A percentile compares a stretch with the other conserved stretches of the same genome.
Conservation (phyloP, 345 rosid species). For the Populus simonii region DNA sequence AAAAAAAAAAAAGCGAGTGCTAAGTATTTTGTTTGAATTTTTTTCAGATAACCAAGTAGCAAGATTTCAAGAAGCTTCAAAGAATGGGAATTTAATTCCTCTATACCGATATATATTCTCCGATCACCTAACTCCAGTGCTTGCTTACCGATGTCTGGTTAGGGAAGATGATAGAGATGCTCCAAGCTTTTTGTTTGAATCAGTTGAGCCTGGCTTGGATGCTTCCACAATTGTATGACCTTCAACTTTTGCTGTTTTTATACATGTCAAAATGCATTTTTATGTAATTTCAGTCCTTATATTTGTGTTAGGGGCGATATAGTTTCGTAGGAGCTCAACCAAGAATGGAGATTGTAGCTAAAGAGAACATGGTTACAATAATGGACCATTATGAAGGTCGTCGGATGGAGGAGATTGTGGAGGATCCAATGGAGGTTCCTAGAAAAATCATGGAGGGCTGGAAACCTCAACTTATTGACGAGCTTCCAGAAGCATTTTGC, state of each 20-base stretch:
- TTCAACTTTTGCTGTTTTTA: not conserved
- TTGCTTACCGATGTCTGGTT: conserved; percentile 85
- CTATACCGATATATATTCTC: conserved; percentile 67
- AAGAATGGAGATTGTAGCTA: conserved; percentile 75
- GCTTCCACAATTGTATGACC: conserved; percentile 58
- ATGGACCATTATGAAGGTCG: conserved; percentile 68
- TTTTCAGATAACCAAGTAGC: conserved; percentile 47
- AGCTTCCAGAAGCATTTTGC: conserved; percentile 83
- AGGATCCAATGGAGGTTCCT: conserved; percentile 93
- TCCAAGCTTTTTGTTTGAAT: conserved; percentile 89
- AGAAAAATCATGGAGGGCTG: conserved; percentile 73
- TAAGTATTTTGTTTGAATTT: conserved; percentile 3
- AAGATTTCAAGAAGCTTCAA: conserved; percentile 66
- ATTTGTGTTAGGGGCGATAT: conserved; percentile 61
- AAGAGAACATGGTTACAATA: conserved; percentile 73
- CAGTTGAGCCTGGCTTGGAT: conserved; percentile 75
- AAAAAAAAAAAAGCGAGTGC: not conserved
- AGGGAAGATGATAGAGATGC: conserved; percentile 95
- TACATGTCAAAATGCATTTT: not conserved
- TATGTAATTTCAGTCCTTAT: not conserved
- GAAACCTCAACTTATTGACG: conserved; percentile 76
- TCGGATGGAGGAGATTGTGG: conserved; percentile 69
- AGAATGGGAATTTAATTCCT: conserved; percentile 76
- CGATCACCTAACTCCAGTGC: conserved; percentile 88
- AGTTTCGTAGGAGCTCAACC: conserved; percentile 95